Evolutionary conservation across 2,329 filamentous ascomycete species (phyloP), one percentile per base, ranked within the genome.

Genomic region (Fusarium sp.): DNA sequence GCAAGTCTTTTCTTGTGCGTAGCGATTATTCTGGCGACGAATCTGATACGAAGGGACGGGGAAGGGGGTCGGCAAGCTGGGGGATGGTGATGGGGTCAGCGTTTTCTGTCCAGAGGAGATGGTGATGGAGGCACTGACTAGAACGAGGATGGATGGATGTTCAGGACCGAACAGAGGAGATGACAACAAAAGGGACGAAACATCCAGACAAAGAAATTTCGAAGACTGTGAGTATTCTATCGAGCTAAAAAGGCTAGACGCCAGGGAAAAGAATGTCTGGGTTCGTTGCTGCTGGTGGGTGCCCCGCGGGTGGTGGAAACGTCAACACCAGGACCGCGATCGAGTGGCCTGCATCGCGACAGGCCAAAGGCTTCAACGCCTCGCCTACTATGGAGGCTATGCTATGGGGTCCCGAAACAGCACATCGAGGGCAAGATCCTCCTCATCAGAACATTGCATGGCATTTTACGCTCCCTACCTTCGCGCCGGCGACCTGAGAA

Each of bases 71-170:
- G 18, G 5, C 16, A 18, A 30, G 5, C 25, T 45, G 4, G 34
- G 58, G 13, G 18, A 14, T 23, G 71, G 27, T 4, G 32, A 34
- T 35, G 11, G n/a, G 4, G 52, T 75, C 27, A 66, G 48, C 32
- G 39, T 30, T 39, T 11, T 41, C 45, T 54, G 64, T 68, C 57
- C 52, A 16, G 3, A 58, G 52, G 61, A 74, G 34, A 32, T 61
- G 56, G 48, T 52, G 30, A 48, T 50, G 11, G 20, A 8, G 35
- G 32, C 7, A 74, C 72, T 59, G 37, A 69, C 72, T 58, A 37
- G 35, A 39, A 48, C 16, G 23, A 18, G 35, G 52, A 52, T 52
- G 35, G 57, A 52, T 48, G 25, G 27, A 43, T 63, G 59, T 70
- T 70, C 58, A 58, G 48, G 35, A 3, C 16, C 25, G 61, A 66